Evolutionary conservation across 2,329 filamentous ascomycete species (phyloP), one percentile per base, ranked within the genome.

Genomic region (Clarireedia paspali): DNA sequence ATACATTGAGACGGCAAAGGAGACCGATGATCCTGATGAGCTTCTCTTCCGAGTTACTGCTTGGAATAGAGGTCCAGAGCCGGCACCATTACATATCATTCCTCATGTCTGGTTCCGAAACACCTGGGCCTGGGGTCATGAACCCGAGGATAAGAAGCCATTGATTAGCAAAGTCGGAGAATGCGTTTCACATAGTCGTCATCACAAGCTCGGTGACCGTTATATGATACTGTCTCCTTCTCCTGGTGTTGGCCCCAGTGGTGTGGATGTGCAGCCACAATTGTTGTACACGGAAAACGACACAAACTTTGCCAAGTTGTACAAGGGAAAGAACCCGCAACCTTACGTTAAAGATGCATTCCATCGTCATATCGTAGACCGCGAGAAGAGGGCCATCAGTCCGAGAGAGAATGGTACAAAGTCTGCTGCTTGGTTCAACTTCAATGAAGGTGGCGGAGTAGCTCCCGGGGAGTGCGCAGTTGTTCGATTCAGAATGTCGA

Each of bases 61-160:
- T 46, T 97, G 94, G 87, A 97, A 97, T 70, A 83, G 94, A 64
- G 92, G 94, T 15, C 88, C 90, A 6, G 89, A 96, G 53, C 84
- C 89, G 14, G 92, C 94, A 14, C 91, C 91, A 23, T 76, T 97
- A 54, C 94, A 97, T 72, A 96, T 97, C 66, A 77, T 96, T 45
- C 92, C 92, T 7, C 94, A 97, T 59, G 83, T 96, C 52, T 96
- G 91, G 90, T 97, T 96, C 76, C 84, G 92, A 62, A 97, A 97
- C 71, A 96, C 91, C 3, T 97, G 94, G 94, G 83, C 88, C 40
- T 97, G 92, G 92, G 92, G 91, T 23, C 82, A 87, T 60, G 89
- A 96, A 67, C 70, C 83, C 10, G 75, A 78, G 30, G 82, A 87
- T 50, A 84, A 85, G 70, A 96, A 95, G 73, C 94, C 92, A 0